phyloP scores from a whole-genome alignment of 371 early-diverging fungal species.

The Syncephalastrum sp. region DNA sequence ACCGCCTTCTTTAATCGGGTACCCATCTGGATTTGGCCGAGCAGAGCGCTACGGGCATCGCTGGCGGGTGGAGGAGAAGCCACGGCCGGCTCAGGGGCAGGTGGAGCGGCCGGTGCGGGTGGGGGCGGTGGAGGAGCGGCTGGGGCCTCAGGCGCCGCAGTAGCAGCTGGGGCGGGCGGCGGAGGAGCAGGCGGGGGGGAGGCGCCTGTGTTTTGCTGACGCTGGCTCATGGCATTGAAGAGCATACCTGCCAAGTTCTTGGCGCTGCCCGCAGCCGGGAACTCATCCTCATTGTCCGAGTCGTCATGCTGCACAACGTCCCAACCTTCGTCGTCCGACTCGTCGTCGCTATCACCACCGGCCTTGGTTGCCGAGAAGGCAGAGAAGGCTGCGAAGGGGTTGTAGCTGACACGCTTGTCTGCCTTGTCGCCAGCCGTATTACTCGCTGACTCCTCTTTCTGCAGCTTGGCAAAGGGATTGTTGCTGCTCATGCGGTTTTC shows the following conservation, averaged over 20 bases:
- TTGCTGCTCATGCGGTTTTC: slow-evolving; percentile 25
- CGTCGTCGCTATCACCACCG: slow-evolving; percentile 26
- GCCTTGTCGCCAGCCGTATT: slow-evolving; percentile 12
- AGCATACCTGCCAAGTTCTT: slow-evolving; percentile 46
- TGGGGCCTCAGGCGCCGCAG: slow-evolving; percentile 16
- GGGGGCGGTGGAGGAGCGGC: slow-evolving; percentile 6
- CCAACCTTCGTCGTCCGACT: slow-evolving; percentile 42
- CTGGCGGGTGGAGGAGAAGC: slow-evolving; percentile 10
- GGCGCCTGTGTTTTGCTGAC: slow-evolving; percentile 14
- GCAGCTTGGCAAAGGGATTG: slow-evolving; percentile 51
- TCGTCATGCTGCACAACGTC: slow-evolving; percentile 36
- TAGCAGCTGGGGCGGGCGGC: slow-evolving; percentile 15
- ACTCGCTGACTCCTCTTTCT: slow-evolving; percentile 15
- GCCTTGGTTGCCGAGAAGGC: slow-evolving; percentile 46
- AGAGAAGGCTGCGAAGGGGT: slow-evolving; percentile 51
- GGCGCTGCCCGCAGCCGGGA: slow-evolving; percentile 53
- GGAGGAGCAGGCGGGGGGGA: slow-evolving; percentile 14
- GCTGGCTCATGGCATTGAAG: slow-evolving; percentile 40
- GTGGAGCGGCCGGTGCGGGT: slow-evolving; percentile 2
- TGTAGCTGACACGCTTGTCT: slow-evolving; percentile 49
- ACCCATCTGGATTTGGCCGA: slow-evolving; percentile 46
- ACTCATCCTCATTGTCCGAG: slow-evolving; percentile 43
- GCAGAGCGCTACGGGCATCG: slow-evolving; percentile 35
- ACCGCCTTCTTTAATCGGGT: slow-evolving; percentile 27
- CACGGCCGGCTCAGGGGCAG: slow-evolving; percentile 10